Conservation (phyloP, 176 grass and related monocot species). For the Bothriochloa decipiens region DNA sequence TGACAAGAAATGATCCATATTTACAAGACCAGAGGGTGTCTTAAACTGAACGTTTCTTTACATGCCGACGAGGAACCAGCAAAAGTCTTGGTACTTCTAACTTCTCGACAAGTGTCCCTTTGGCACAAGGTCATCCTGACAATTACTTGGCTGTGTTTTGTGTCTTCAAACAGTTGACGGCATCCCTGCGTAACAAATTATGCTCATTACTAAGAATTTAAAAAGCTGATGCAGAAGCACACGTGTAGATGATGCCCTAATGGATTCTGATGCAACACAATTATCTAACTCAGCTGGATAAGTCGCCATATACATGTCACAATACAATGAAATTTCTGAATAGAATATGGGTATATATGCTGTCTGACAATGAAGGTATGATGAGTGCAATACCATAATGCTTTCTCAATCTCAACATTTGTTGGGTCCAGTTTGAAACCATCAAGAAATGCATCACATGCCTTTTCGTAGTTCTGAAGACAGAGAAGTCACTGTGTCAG, state of each 20-base stretch:
- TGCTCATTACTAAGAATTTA: neutral
- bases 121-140: neutral
- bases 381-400: conserved; percentile 30
- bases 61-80: neutral
- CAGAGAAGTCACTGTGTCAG: neutral
- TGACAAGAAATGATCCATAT: neutral
- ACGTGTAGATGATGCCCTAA: neutral
- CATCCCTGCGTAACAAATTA: conserved; percentile 11
- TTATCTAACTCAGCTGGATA: neutral
- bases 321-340: neutral
- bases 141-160: neutral
- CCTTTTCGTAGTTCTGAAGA: conserved; percentile 53
- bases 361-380: no score
- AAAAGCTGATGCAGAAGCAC: neutral
- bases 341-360: neutral
- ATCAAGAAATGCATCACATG: conserved; percentile 44
- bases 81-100: neutral
- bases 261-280: neutral
- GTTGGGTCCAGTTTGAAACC: conserved; percentile 42
- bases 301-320: neutral
- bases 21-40: neutral
- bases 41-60: neutral
- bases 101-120: neutral
- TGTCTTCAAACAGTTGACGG: conserved; percentile 21
- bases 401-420: conserved; percentile 30